These are phyloP conservation scores for Yarrowia porcina DNA, from an alignment of 805 yeast species.

Conservation along the genomic window DNA sequence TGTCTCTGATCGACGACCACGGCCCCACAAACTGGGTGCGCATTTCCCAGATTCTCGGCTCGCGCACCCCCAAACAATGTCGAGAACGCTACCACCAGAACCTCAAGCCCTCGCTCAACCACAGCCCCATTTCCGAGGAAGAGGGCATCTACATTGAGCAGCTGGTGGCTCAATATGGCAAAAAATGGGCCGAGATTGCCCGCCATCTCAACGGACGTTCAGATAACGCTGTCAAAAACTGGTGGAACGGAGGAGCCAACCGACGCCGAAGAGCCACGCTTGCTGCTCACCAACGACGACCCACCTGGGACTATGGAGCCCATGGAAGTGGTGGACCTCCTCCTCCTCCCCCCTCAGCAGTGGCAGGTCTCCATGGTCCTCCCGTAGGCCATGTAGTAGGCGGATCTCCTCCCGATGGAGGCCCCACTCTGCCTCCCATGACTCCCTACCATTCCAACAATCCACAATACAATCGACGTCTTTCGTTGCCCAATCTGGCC, in stretches of 20 bases:
- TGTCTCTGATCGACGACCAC: constrained; percentile 63
- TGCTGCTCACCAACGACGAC: constrained; percentile 27
- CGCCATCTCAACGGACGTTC: constrained; percentile 80
- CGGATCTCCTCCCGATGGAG: not conserved
- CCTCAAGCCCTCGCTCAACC: constrained; percentile 76
- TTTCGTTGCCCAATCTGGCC: constrained; percentile 1
- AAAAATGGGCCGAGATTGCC: constrained; percentile 92
- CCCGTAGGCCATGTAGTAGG: too few relatives aligned
- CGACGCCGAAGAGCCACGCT: constrained; percentile 52
- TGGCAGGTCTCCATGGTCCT: not conserved
- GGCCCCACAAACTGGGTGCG: constrained; percentile 90
- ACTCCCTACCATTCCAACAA: not conserved
- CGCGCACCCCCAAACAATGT: constrained; percentile 88
- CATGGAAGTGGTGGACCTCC: not conserved
- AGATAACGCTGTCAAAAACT: constrained; percentile 89
- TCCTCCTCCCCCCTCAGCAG: constrained; percentile 24
- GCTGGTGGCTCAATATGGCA: constrained; percentile 74
- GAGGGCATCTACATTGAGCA: constrained; percentile 81
- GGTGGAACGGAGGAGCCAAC: constrained; percentile 97
- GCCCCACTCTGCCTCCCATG: not conserved
- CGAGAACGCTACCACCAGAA: constrained; percentile 90
- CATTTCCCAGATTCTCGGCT: constrained; percentile 65
- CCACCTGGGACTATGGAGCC: not conserved
- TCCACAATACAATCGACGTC: constrained; percentile 8
- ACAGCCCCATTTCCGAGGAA: constrained; percentile 77